phyloP scores from a whole-genome alignment of 495 filamentous ascomycete species.

The Paragyromitra xinjiangensis region DNA sequence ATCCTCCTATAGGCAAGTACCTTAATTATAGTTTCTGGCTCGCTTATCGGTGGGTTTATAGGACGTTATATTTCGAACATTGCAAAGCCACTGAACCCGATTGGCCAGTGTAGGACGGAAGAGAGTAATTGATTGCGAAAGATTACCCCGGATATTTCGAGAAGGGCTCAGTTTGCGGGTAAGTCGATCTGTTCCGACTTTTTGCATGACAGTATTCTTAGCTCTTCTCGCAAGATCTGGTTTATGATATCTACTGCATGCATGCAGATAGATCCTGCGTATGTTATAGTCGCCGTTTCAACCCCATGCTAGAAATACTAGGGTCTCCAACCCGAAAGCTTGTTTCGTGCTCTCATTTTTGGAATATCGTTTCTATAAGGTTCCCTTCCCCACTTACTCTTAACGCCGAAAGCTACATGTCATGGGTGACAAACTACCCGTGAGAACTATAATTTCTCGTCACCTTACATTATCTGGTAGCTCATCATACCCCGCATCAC shows the following conservation, averaged over 20 bases:
- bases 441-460: slow-evolving; percentile 7
- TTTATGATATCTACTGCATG: neutral
- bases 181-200: neutral
- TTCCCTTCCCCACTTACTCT: neutral
- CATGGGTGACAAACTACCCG: neutral
- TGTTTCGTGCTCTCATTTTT: neutral
- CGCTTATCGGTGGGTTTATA: slow-evolving; percentile 15
- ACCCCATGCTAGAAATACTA: neutral
- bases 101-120: neutral
- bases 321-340: neutral
- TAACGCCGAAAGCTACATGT: neutral
- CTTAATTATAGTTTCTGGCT: slow-evolving; percentile 22
- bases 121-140: neutral
- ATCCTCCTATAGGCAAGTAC: slow-evolving; percentile 10
- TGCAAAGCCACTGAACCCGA: neutral
- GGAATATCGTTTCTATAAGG: neutral
- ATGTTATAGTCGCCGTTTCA: neutral
- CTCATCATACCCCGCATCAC: neutral
- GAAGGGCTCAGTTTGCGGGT: neutral
- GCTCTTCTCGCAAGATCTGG: neutral
- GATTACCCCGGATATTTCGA: slow-evolving; percentile 9
- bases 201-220: neutral
- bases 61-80: neutral
- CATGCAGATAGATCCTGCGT: neutral
- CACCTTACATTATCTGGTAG: neutral